Percentiles rank a stretch among this genome's conserved stretches.
These are phyloP conservation scores for Phialemoniopsis sp. DNA, from an alignment of 2,329 filamentous ascomycete species.

Conservation along the genomic window DNA sequence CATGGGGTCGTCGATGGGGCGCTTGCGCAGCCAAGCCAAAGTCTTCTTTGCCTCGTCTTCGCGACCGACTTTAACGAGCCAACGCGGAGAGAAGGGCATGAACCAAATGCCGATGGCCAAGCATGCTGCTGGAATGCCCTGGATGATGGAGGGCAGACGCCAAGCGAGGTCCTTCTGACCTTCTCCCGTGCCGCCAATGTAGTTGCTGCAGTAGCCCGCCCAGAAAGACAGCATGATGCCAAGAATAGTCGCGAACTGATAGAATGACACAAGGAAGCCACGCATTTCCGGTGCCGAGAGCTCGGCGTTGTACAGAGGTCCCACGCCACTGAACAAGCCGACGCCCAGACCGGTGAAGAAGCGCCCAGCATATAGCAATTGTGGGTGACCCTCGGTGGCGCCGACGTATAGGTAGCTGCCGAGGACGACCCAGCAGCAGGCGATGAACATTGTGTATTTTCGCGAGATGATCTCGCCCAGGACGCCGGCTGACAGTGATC, in stretches of 20 bases:
- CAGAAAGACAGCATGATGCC: constrained; percentile 50
- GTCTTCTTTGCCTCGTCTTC: constrained; percentile 14
- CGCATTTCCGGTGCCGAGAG: constrained; percentile 60
- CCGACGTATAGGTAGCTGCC: constrained; percentile 40
- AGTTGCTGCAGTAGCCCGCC: constrained; percentile 39
- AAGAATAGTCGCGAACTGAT: constrained; percentile 59
- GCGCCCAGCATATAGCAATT: constrained; percentile 40
- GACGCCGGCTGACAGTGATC: constrained; percentile 41
- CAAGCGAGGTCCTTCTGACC: constrained; percentile 34
- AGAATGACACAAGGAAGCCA: constrained; percentile 60
- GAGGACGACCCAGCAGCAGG: constrained; percentile 39
- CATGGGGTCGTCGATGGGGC: constrained; percentile 21
- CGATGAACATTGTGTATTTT: constrained; percentile 48
- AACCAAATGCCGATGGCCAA: constrained; percentile 30
- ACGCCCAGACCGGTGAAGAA: constrained; percentile 47
- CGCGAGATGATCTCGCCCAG: constrained; percentile 43
- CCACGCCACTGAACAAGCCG: constrained; percentile 39
- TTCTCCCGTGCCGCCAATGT: constrained; percentile 41
- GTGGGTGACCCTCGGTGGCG: constrained; percentile 29
- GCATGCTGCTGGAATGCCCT: constrained; percentile 31
- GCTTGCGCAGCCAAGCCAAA: constrained; percentile 20
- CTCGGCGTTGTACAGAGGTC: constrained; percentile 46
- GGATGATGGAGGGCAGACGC: constrained; percentile 40
- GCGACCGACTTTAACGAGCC: constrained; percentile 32
- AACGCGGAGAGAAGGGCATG: constrained; percentile 46